These are phyloP conservation scores for Tylopilus subfusipes DNA, from an alignment of 768 basidiomycete genomes.

Conservation along the genomic window DNA sequence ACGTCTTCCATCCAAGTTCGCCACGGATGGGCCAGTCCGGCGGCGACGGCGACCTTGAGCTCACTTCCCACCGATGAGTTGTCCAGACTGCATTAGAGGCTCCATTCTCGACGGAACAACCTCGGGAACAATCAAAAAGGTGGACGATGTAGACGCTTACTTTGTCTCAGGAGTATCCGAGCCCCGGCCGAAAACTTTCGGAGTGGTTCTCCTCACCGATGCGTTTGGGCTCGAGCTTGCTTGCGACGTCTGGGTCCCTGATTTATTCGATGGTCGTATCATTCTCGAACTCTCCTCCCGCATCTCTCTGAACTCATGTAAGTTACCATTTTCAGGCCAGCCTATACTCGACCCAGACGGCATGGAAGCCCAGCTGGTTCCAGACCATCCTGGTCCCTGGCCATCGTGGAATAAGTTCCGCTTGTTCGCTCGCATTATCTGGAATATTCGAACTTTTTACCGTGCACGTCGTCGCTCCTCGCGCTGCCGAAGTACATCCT, in stretches of 20 bases:
- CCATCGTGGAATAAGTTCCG: conserved; percentile 16
- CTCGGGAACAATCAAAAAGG: conserved; percentile 35
- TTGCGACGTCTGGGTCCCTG: conserved; percentile 64
- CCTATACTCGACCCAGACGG: conserved; percentile 26
- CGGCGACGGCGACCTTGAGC: not conserved
- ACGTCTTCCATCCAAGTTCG: too few species aligned
- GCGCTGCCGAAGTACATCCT: conserved; percentile 22
- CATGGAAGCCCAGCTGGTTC: conserved; percentile 27
- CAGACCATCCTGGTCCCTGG: conserved; percentile 29
- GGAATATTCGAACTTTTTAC: conserved; percentile 18
- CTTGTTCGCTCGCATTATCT: conserved; percentile 18
- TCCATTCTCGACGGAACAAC: conserved; percentile 45
- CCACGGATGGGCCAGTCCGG: too few species aligned
- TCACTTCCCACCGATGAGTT: not conserved
- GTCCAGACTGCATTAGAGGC: conserved; percentile 37
- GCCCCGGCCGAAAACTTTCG: conserved; percentile 17
- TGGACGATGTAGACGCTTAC: conserved; percentile 40
- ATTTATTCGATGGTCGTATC: conserved; percentile 51
- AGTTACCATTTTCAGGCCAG: conserved; percentile 21
- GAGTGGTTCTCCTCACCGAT: conserved; percentile 54
- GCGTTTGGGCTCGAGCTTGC: conserved; percentile 50
- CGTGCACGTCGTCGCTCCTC: conserved; percentile 28
- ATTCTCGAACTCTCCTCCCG: not conserved
- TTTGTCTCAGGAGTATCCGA: conserved; percentile 30
- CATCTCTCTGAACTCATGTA: not conserved